phyloP scores from a whole-genome alignment of 2,329 filamentous ascomycete genomes.

The Fusarium ramigenum region DNA sequence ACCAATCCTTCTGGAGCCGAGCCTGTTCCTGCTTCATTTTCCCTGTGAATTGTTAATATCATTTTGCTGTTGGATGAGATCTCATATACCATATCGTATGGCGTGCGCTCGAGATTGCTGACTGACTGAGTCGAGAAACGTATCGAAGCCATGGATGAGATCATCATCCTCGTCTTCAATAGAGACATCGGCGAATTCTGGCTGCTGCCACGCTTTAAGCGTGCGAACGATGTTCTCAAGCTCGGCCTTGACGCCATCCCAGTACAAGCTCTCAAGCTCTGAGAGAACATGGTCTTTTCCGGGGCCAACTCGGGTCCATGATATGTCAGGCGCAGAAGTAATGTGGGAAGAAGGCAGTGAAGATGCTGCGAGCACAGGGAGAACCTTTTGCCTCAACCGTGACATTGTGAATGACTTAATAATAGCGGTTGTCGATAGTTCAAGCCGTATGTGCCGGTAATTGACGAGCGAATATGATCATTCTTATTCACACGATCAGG shows the following conservation, averaged over 20 bases:
- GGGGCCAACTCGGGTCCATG: conserved; percentile 18
- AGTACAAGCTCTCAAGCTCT: conserved; percentile 32
- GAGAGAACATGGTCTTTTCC: conserved; percentile 27
- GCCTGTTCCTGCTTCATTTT: conserved; percentile 17
- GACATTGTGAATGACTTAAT: conserved; percentile 13
- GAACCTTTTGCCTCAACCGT: conserved; percentile 18
- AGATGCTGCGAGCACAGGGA: conserved; percentile 18
- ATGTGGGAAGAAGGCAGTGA: conserved; percentile 18
- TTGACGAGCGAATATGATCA: not conserved
- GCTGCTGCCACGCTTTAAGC: conserved; percentile 32
- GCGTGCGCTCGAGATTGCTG: conserved; percentile 36
- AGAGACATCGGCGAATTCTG: conserved; percentile 17
- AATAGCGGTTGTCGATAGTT: not conserved
- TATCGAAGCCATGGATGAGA: conserved; percentile 35
- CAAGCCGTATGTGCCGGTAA: not conserved
- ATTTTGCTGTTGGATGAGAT: too few species aligned
- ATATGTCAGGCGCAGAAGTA: conserved; percentile 22
- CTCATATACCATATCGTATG: conserved; percentile 23
- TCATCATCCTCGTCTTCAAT: conserved; percentile 26
- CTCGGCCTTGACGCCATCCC: conserved; percentile 35
- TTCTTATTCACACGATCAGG: conserved; percentile 1
- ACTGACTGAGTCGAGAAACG: conserved; percentile 35
- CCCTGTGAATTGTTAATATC: not conserved
- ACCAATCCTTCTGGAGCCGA: not conserved
- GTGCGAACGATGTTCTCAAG: conserved; percentile 39